Evolutionary conservation across 805 yeast species (phyloP), one percentile per base, ranked within the genome.

Genomic region (Saccharomycopsis fodiens): DNA sequence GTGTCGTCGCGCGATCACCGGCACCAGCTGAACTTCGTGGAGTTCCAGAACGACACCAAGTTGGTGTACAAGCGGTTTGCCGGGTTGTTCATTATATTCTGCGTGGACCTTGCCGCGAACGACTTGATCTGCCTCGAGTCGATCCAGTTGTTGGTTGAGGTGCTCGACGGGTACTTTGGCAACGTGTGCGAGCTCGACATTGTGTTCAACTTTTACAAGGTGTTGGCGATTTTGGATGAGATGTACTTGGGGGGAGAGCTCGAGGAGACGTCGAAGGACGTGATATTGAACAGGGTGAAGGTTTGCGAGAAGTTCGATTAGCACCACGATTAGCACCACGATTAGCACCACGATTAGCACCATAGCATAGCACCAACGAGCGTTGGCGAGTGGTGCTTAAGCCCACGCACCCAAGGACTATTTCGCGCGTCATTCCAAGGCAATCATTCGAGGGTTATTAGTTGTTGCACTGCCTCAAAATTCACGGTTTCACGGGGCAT

Each of bases 141-240:
- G 22, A 78, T 91, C 32, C 97, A 91, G 59, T 67, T 89, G 44
- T 76, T 91, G 51, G 97, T 91, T 16, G 96, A 93, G 63, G 78
- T 87, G 6, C 66, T 91, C 45, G 97, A 91, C 61, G 70, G 79
- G 10, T 86, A 81, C 60, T 91, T 91, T 57, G 82, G 87, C 53
- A 87, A 81, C 57, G 97, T 91, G 5, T 89, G 97, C 65, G 97
- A 91, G 63, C 70, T 91, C 54, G 97, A 91, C 60, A 72, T 93
- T 46, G 94, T 93, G 17, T 93, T 89, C 68, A 87, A 88, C 63
- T 91, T 91, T 63, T 81, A 82, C 68, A 86, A 83, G 61, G 80
- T 86, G 10, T 85, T 88, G 61, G 71, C 75, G 45, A 82, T 88
- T 6, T 61, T 93, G 48, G 97, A 93, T 60, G 96, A 89, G 62